A percentile compares a stretch with the other conserved stretches of the same genome.
These are phyloP conservation scores for Nothopassalora personata DNA, from an alignment of 2,329 filamentous ascomycete species.

Conservation along the genomic window DNA sequence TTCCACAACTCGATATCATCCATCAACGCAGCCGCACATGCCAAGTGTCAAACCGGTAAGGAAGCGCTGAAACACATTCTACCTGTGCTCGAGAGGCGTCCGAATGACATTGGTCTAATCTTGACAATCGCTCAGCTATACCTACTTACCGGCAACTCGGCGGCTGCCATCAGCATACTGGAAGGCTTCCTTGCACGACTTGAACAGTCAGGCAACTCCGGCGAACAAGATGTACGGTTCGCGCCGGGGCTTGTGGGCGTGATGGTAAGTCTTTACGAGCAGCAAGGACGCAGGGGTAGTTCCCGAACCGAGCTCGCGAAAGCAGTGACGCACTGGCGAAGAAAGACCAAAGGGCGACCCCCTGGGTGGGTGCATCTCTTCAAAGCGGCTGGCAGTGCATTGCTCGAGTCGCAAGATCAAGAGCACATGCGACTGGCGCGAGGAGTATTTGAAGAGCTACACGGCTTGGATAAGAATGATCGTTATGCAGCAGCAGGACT, in stretches of 20 bases:
- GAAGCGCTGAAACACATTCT: conserved; percentile 65
- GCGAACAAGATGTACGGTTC: conserved; percentile 66
- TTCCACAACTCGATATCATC: conserved; percentile 53
- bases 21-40: conserved; percentile 69
- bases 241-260: conserved; percentile 80
- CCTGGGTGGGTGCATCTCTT: conserved; percentile 58
- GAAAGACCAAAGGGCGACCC: conserved; percentile 48
- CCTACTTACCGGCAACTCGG: conserved; percentile 63
- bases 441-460: conserved; percentile 71
- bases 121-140: conserved; percentile 80
- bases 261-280: conserved; percentile 70
- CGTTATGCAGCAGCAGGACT: conserved; percentile 70
- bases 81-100: conserved; percentile 64
- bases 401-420: conserved; percentile 67
- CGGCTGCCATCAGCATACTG: conserved; percentile 67
- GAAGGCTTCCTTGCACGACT: conserved; percentile 70
- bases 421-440: conserved; percentile 66
- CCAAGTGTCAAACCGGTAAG: conserved; percentile 58
- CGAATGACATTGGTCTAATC: conserved; percentile 72
- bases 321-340: conserved; percentile 76
- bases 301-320: conserved; percentile 69
- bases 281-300: conserved; percentile 66
- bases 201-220: conserved; percentile 54
- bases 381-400: conserved; percentile 73
- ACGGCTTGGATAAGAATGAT: conserved; percentile 61